phyloP scores from a whole-genome alignment of 129 eudicot species.

The Calendula officinalis region DNA sequence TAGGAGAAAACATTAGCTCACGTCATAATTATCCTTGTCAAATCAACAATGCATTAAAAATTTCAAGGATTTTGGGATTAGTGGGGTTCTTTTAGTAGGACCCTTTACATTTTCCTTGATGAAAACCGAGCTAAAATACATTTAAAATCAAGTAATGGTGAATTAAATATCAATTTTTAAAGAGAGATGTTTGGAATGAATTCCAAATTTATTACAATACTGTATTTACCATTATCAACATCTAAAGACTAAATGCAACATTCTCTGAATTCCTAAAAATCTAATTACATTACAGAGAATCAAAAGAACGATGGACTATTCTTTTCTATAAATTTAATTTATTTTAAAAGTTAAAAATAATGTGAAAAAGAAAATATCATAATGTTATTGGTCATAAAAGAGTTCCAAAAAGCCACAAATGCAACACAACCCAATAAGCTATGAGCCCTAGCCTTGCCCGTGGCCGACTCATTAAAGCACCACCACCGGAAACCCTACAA shows the following conservation, averaged over 20 bases:
- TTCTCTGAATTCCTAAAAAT: conserved; percentile 15
- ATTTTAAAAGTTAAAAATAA: conserved; percentile 2
- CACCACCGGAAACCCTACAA: conserved; percentile 61
- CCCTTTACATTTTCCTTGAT: too few relatives aligned
- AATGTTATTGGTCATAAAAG: conserved; percentile 42
- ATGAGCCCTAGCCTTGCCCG: conserved; percentile 69
- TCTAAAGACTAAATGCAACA: neutral
- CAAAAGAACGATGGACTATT: conserved; percentile 14
- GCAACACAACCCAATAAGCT: conserved; percentile 69
- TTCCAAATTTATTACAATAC: neutral
- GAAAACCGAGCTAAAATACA: too few relatives aligned
- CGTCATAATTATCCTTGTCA: too few relatives aligned
- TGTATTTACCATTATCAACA: neutral
- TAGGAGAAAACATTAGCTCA: too few relatives aligned
- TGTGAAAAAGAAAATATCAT: neutral
- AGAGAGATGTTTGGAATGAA: too few relatives aligned
- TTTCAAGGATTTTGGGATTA: too few relatives aligned
- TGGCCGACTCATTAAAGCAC: conserved; percentile 71
- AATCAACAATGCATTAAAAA: too few relatives aligned
- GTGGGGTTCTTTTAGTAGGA: too few relatives aligned
- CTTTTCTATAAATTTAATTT: conserved; percentile 16
- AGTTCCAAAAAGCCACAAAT: conserved; percentile 67
- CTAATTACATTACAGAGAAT: conserved; percentile 4
- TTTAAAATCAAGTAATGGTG: too few relatives aligned
- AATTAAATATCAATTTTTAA: too few relatives aligned